These are phyloP conservation scores for Cucurbitaria berberidis DNA, from an alignment of 2,329 filamentous ascomycete species.

Conservation along the genomic window DNA sequence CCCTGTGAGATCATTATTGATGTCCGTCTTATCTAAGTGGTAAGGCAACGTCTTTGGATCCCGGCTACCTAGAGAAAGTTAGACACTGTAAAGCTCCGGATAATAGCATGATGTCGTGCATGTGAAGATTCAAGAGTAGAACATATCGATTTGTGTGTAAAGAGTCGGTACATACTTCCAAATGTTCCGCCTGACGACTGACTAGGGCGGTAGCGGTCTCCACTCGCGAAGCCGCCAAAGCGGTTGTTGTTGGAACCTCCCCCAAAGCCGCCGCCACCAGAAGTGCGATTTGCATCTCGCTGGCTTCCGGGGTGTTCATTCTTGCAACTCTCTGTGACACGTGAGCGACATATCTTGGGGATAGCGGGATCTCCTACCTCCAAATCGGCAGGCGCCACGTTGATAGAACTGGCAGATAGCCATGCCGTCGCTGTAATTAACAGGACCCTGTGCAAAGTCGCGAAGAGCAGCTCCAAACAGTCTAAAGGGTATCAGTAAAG, in stretches of 20 bases:
- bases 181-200: slow-evolving; percentile 42
- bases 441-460: background rate
- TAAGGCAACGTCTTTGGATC: slow-evolving; percentile 30
- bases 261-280: slow-evolving; percentile 34
- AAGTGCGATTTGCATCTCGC: slow-evolving; percentile 27
- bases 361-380: slow-evolving; percentile 55
- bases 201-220: slow-evolving; percentile 42
- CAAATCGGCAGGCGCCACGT: slow-evolving; percentile 69
- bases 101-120: background rate
- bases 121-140: background rate
- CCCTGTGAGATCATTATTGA: slow-evolving; percentile 65
- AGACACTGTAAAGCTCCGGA: background rate
- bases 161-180: slow-evolving; percentile 45
- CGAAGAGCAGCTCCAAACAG: slow-evolving; percentile 6
- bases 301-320: slow-evolving; percentile 63
- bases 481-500: slow-evolving; percentile 22
- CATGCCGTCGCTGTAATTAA: slow-evolving; percentile 35
- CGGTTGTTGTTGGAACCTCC: slow-evolving; percentile 50
- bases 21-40: slow-evolving; percentile 37
- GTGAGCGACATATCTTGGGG: slow-evolving; percentile 9
- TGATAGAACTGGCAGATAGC: slow-evolving; percentile 68
- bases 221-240: slow-evolving; percentile 59
- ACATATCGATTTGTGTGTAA: background rate
- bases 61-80: slow-evolving; percentile 18
- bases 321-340: slow-evolving; percentile 61